Base-by-base conservation (phyloP, 1,139 yeast genomes). In the Yamadazyma oceani region DNA sequence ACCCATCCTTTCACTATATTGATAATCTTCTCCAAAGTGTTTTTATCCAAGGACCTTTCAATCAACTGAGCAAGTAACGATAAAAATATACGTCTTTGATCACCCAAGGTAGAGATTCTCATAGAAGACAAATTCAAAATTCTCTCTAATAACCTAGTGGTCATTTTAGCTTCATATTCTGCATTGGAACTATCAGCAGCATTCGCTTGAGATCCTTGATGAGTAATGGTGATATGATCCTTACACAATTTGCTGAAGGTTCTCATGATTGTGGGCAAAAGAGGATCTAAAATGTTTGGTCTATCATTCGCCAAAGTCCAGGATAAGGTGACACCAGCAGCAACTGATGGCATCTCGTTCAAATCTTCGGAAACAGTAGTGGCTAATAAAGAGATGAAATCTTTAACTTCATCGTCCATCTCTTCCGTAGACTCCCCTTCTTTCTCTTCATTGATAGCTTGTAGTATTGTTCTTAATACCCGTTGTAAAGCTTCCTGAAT, bases 1-100 rank as follows among this genome's bases (percentile, higher is more conserved):
- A 90, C 95, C 97, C 98, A 94, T 13, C 74, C 75, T 51, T 90
- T 78, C 1, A 92, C 92, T 45, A 90, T 82, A 30, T 75, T 74
- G 30, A 92, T 80, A 37, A 92, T 85, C 54, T 85, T 85, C 45
- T 78, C 80, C 45, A 92, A 69, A 7, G 94, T 76, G 15, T 75
- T 79, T 44, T 80, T 80, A 53, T 90, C 96, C 42, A 82, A 73
- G 1, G 97, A 87, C 33, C 96, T 75, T 52, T 94, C 98, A 48
- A 92, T 86, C 46, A 92, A 70, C 51, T 92, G 95, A 0, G 96
- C 97, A 38, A 92, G 70, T 8, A 90, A 69, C 0, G 95, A 83
- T 46, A 94, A 64, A 56, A 90, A 94, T 17, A 88, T 82, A 37
- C 98, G 76, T 42, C 98, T 77, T 55, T 94, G 97, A 49, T 94